Evolutionary conservation across 2,329 filamentous ascomycete species (phyloP), one percentile per base, ranked within the genome.

Genomic region (Cercospora zeina): DNA sequence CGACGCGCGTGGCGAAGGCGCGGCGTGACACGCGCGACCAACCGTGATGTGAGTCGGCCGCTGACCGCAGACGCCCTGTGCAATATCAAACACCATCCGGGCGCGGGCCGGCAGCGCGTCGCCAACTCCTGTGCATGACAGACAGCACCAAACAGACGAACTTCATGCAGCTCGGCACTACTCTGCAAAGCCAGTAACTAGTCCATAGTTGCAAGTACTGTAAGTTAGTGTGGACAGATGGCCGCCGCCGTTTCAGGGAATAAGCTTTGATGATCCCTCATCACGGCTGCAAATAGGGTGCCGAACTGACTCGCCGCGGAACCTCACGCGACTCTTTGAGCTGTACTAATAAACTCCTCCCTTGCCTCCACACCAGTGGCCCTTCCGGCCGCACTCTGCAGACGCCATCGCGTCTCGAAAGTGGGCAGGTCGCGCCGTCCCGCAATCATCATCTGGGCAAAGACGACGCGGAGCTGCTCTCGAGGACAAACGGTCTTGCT

Each of bases 221-320:
- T 4, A 11, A 50, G 13, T 16, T 50, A 16, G 16, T 9, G 14
- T 51, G 19, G 7, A 51, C 47, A 24, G 16, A 21, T 21, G 24
- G 16, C 47, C 24, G 10, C 19, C 24, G 47, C 45, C 24, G 50
- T 27, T 30, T 31, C 47, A 51, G 24, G 39, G 37, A 55, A 42
- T 57, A 57, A 57, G 39, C 54, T 57, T 57, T 57, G 27, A 45
- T 57, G 54, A 34, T 45, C 21, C 21, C 36, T 57, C 33, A 47
- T 27, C 24, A 27, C 24, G 24, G 24, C 6, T 27, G 30, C 33
- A 56, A 56, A 56, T 39, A 56, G 33, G 54, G 54, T 56, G 34
- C 54, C 54, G 54, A 34, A 21, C 34, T 58, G 56, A 58, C 45
- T 58, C 56, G 56, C 2, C 13, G 36, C 24, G 42, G 24, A 51